Base-by-base conservation (phyloP, 129 eudicot species). In the Ambrosia trifida region DNA sequence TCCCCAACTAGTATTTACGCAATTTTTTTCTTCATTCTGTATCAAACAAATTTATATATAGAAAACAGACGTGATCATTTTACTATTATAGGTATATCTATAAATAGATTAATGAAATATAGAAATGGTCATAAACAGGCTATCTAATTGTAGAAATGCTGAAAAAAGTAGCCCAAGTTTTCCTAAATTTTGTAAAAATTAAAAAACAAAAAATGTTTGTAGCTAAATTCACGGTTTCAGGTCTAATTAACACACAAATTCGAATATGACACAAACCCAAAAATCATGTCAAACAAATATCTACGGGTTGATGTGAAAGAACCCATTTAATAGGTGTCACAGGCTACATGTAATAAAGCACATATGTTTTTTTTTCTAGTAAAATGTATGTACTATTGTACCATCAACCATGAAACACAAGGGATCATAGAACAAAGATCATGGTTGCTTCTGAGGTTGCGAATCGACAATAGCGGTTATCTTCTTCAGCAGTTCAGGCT, bases 401-500 rank as follows among this genome's bases (percentile, higher is more conserved):
- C 57, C 66, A 57, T 20, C 12, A 38, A 54, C 28, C 54, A 71
- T 11, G 44, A 16, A 63, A 33, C 9, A 61, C 50, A 49, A 47
- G 6, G 70, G 28, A 38, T 74, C 76, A 63, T 47, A 8, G 30
- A 75, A 44, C 54, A 54, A 54, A 30, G 31, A 54, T 35, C 5
- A 47, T 46, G 64, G 51, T 63, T 69, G 76, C 19, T 67, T 49
- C 18, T 51, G 82, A 64, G 50, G 73, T 11, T 70, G 75, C 20
- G 87, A 70, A 63, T 83, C 89, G 35, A 30, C 33, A 18, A 81
- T 44, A 57, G 79, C 72, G 28, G 62, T 81, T 33, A 88, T 68
- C 85, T 88, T 91, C 64, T 82, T 91, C 76, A 78, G 74, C 59
- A 91, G 70, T 81, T 91, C 97, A 3, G 82, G 80, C 81, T 81